Conservation (phyloP, 208 protist species). For the Leishmania mexicana region DNA sequence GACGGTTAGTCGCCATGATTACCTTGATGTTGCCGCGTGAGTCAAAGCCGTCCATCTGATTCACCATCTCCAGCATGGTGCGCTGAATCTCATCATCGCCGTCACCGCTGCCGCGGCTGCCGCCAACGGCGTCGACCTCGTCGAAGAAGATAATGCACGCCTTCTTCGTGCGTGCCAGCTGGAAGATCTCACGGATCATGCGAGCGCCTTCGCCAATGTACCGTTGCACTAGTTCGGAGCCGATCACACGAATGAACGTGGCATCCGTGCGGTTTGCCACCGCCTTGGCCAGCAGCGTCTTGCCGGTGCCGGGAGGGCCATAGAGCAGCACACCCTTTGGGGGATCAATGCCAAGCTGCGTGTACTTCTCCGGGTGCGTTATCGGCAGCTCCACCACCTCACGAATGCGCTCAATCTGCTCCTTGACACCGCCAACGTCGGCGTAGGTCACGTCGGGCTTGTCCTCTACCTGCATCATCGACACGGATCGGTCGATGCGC, state of each 20-base stretch:
- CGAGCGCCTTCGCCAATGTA: conserved; percentile 99
- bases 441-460: conserved; percentile 99
- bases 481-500: conserved; percentile 99
- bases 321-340: conserved; percentile 99
- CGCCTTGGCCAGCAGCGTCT: conserved; percentile 99
- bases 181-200: conserved; percentile 99
- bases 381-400: conserved; percentile 99
- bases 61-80: conserved; percentile 99
- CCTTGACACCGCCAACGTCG: conserved; percentile 99
- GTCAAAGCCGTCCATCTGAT: conserved; percentile 99
- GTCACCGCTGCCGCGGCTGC: conserved; percentile 83
- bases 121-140: conserved; percentile 99
- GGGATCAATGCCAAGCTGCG: conserved; percentile 99
- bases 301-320: conserved; percentile 99
- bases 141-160: conserved; percentile 99
- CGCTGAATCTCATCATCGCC: conserved; percentile 99
- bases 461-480: conserved; percentile 99
- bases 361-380: conserved; percentile 99
- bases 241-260: conserved; percentile 99
- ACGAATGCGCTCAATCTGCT: conserved; percentile 99
- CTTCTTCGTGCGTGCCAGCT: conserved; percentile 99
- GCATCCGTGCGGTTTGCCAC: conserved; percentile 99
- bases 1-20: conserved; percentile 99
- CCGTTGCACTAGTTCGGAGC: conserved; percentile 99
- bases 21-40: conserved; percentile 99